Evolutionary conservation across 148 eudicot genomes (phyloP).

Genomic region (Fagopyrum tataricum): DNA sequence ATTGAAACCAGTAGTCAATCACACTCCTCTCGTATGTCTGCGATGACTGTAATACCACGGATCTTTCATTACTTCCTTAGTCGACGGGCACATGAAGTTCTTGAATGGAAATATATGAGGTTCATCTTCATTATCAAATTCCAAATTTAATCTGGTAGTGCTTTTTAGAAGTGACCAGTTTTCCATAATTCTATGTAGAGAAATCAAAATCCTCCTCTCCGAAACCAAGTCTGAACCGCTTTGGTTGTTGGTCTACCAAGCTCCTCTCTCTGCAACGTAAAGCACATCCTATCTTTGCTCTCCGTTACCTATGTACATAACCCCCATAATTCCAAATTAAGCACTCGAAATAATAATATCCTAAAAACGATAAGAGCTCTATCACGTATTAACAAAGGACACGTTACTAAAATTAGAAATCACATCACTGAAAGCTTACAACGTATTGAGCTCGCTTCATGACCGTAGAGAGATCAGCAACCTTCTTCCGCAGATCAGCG

Average conservation of each 20-base stretch:
- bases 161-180: constrained; percentile 37
- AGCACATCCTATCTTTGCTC: constrained; percentile 46
- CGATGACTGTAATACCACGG: constrained; percentile 58
- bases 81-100: constrained; percentile 60
- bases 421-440: constrained; percentile 18
- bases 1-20: constrained; percentile 61
- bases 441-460: constrained; percentile 55
- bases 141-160: constrained; percentile 30
- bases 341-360: background rate
- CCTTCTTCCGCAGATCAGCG: constrained; percentile 44
- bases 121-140: constrained; percentile 41
- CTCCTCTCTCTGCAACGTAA: constrained; percentile 48
- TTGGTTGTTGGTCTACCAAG: constrained; percentile 41
- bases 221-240: constrained; percentile 46
- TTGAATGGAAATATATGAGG: constrained; percentile 52
- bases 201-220: constrained; percentile 51
- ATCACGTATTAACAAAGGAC: too few relatives aligned
- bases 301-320: constrained; percentile 46
- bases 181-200: constrained; percentile 47
- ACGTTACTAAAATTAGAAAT: background rate
- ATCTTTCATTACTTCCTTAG: constrained; percentile 70
- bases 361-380: too few relatives aligned
- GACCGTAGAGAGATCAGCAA: constrained; percentile 48
- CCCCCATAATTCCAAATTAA: constrained; percentile 13
- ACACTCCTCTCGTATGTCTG: constrained; percentile 64